Percentiles rank a stretch among this genome's conserved stretches.
phyloP scores from a whole-genome alignment of 148 eudicot genomes.

The Chenopodium formosanum region DNA sequence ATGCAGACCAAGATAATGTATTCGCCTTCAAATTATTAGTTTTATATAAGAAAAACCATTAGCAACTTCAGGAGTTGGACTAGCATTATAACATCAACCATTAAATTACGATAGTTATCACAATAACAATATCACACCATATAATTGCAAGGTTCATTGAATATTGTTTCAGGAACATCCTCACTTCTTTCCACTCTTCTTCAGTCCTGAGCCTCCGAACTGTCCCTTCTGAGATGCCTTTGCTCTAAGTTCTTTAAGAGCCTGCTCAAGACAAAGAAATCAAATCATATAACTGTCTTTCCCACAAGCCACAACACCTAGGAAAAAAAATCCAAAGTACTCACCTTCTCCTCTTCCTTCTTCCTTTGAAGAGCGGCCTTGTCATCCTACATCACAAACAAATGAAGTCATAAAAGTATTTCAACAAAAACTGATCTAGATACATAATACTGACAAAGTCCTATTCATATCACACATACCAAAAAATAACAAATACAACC shows the following conservation, averaged over 20 bases:
- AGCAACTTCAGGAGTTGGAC: constrained; percentile 6
- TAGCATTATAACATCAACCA: constrained; percentile 9
- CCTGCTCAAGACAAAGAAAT: constrained; percentile 35
- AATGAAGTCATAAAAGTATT: not conserved
- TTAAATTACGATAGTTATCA: constrained; percentile 4
- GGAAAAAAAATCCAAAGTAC: not conserved
- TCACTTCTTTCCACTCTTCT: constrained; percentile 98
- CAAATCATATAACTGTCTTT: not conserved
- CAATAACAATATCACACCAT: constrained; percentile 19
- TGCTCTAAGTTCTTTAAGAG: constrained; percentile 83
- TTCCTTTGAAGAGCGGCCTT: constrained; percentile 83
- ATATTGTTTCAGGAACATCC: not conserved
- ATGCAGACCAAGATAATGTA: constrained; percentile 14
- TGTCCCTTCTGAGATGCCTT: constrained; percentile 84
- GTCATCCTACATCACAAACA: constrained; percentile 49
- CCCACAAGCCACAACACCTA: not conserved
- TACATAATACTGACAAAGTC: not conserved
- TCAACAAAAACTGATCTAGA: not conserved
- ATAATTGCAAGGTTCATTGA: not conserved
- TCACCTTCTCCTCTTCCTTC: constrained; percentile 91
- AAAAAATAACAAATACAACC: not conserved
- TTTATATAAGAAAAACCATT: constrained; percentile 14
- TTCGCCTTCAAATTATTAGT: constrained; percentile 11
- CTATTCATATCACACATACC: not conserved
- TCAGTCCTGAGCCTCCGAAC: constrained; percentile 87